Evolutionary conservation across 2,329 filamentous ascomycete genomes (phyloP), one percentile per base, ranked within the genome.

Genomic region (Clarireedia monteithiana): DNA sequence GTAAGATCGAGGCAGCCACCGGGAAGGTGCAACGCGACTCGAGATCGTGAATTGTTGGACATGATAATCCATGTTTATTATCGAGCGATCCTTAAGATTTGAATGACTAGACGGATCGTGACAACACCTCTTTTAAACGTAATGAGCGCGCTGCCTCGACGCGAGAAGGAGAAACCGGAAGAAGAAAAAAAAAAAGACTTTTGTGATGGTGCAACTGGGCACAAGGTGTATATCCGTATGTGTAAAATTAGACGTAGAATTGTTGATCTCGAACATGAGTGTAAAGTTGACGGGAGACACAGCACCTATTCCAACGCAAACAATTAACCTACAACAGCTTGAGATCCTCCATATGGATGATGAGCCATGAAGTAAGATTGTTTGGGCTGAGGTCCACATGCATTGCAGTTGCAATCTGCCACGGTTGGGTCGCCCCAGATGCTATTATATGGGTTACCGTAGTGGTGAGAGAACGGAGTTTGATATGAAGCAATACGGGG

Each of bases 381-480:
- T 54, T 76, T 71, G 36, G 46, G 27, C 50, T 74, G 72, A 58
- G 77, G 75, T 48, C 71, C 70, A 66, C 76, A 79, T 56, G 74
- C 74, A 50, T 68, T 62, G 61, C 77, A 79, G 47, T 69, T 69
- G 62, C 77, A 80, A 36, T 73, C 74, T 2, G 71, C 70, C 27
- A 72, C 72, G 60, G 76, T 73, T 14, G 71, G 70, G 27, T 65
- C 74, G 75, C 75, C 74, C 76, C 75, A 78, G 17, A 72, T 72
- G 59, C 69, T 74, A 50, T 63, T 61, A 15, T 12, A 40, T 14
- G 60, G 57, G 49, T 59, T 57, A 38, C 57, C 68, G 56, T 76
- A 75, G 24, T 74, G 72, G 57, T 73, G 67, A 45, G 72, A 68
- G 59, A 75, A 78, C 17, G 74, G 72, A n/a, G 75, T 75, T 58